phyloP scores from a whole-genome alignment of 495 filamentous ascomycete genomes.

The Tuber umbilicatum region DNA sequence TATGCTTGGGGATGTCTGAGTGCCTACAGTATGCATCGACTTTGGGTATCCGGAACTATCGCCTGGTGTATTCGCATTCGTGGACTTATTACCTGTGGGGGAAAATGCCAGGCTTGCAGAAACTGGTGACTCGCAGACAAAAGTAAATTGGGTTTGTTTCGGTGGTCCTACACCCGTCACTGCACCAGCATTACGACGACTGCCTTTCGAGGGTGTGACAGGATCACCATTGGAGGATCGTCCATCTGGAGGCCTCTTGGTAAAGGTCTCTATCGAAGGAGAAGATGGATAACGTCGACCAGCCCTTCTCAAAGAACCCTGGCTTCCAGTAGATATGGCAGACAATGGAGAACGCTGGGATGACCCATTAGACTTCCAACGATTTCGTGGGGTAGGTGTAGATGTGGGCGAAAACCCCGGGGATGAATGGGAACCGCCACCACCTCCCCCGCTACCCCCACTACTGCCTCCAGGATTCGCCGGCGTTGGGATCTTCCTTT shows the following conservation, averaged over 20 bases:
- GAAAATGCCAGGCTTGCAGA: slow-evolving; percentile 34
- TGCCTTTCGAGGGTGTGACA: slow-evolving; percentile 28
- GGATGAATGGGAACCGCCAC: slow-evolving; percentile 45
- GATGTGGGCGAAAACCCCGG: slow-evolving; percentile 40
- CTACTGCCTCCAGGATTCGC: slow-evolving; percentile 46
- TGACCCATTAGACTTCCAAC: slow-evolving; percentile 39
- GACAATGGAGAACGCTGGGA: slow-evolving; percentile 39
- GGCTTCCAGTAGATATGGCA: slow-evolving; percentile 28
- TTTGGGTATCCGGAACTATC: slow-evolving; percentile 27
- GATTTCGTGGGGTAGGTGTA: slow-evolving; percentile 31
- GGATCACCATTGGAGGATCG: slow-evolving; percentile 21
- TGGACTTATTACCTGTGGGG: slow-evolving; percentile 8
- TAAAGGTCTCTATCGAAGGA: slow-evolving; percentile 29
- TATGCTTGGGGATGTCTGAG: slow-evolving; percentile 42
- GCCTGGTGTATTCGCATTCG: slow-evolving; percentile 9
- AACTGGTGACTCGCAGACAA: slow-evolving; percentile 41
- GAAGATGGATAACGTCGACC: slow-evolving; percentile 36
- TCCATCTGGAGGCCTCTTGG: slow-evolving; percentile 21
- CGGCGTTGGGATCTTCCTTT: slow-evolving; percentile 92
- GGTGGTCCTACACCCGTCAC: slow-evolving; percentile 28
- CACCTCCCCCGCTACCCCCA: slow-evolving; percentile 46
- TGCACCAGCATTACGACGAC: slow-evolving; percentile 11
- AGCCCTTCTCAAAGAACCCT: slow-evolving; percentile 35
- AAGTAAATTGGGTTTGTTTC: slow-evolving; percentile 42
- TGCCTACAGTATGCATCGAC: slow-evolving; percentile 41